Evolutionary conservation across 2,329 filamentous ascomycete species (phyloP).

Genomic region (Drechslerella coelobrocha): DNA sequence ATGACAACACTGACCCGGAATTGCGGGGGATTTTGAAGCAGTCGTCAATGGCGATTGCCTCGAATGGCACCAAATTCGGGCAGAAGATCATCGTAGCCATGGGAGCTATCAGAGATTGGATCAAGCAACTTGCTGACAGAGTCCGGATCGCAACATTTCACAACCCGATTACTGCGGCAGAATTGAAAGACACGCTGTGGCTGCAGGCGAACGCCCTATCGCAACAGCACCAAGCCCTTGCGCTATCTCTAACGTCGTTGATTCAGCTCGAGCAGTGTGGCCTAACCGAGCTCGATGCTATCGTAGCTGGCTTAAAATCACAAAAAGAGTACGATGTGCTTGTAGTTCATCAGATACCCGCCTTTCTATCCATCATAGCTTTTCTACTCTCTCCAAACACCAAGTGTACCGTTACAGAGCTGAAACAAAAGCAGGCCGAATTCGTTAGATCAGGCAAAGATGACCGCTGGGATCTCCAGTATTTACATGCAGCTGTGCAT

Average conservation of each 20-base stretch:
- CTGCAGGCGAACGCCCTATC: constrained; percentile 80
- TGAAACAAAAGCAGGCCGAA: constrained; percentile 72
- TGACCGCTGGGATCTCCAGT: constrained; percentile 73
- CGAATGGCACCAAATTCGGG: constrained; percentile 61
- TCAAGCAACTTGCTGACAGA: constrained; percentile 77
- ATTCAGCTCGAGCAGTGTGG: constrained; percentile 77
- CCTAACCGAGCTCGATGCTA: constrained; percentile 73
- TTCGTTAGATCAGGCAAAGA: constrained; percentile 73
- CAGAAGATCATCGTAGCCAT: constrained; percentile 76
- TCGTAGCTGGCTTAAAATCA: constrained; percentile 72
- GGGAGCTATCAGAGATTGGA: constrained; percentile 76
- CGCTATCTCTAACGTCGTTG: constrained; percentile 78
- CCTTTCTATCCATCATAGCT: constrained; percentile 76
- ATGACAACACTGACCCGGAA: constrained; percentile 64
- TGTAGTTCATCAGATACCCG: constrained; percentile 80
- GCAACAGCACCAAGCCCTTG: constrained; percentile 87
- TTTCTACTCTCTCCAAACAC: constrained; percentile 80
- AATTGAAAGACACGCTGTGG: constrained; percentile 72
- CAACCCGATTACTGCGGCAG: constrained; percentile 65
- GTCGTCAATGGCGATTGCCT: constrained; percentile 64
- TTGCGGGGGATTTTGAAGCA: constrained; percentile 65
- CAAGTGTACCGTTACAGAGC: constrained; percentile 70
- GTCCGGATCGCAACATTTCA: constrained; percentile 77
- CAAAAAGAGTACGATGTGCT: constrained; percentile 78
- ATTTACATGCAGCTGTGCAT: constrained; percentile 77